Conservation (phyloP, 345 rosid species). For the Anastatica hierochuntica region DNA sequence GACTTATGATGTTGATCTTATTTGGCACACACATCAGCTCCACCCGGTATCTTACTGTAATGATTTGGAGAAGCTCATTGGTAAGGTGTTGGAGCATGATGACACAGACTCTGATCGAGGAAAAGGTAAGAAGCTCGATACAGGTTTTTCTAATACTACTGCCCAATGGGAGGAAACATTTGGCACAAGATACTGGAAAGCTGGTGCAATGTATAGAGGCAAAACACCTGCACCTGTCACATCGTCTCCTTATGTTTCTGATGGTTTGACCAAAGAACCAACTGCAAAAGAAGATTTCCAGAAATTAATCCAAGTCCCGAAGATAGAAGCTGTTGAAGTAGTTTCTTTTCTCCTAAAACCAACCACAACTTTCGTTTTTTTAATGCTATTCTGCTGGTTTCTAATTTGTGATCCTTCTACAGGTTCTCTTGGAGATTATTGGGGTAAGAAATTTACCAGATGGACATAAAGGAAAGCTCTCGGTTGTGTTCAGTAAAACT, state of each 20-base stretch:
- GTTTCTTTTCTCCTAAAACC: not conserved
- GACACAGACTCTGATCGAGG: slow-evolving; percentile 86
- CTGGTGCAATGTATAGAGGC: slow-evolving; percentile 93
- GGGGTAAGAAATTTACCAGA: slow-evolving; percentile 62
- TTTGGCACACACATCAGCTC: slow-evolving; percentile 98
- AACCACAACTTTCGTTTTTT: not conserved
- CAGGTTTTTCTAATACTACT: slow-evolving; percentile 74
- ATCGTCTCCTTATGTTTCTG: slow-evolving; percentile 32
- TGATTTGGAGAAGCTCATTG: slow-evolving; percentile 49
- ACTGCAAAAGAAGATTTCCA: slow-evolving; percentile 15
- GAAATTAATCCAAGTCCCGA: slow-evolving; percentile 37
- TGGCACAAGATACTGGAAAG: slow-evolving; percentile 80
- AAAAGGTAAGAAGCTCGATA: slow-evolving; percentile 79
- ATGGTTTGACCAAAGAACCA: slow-evolving; percentile 28
- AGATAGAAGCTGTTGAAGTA: slow-evolving; percentile 66
- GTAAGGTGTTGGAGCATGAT: slow-evolving; percentile 84
- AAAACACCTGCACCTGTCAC: slow-evolving; percentile 56
- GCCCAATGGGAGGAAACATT: slow-evolving; percentile 80
- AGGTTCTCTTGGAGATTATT: slow-evolving; percentile 40
- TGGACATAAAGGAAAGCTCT: slow-evolving; percentile 50
- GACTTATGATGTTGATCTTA: slow-evolving; percentile 90
- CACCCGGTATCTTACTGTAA: slow-evolving; percentile 65
- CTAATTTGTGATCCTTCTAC: not conserved
- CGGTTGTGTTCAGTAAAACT: slow-evolving; percentile 49
- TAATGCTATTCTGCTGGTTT: not conserved